Base-by-base conservation (phyloP, 208 protist genomes). In the Leishmania martiniquensis region DNA sequence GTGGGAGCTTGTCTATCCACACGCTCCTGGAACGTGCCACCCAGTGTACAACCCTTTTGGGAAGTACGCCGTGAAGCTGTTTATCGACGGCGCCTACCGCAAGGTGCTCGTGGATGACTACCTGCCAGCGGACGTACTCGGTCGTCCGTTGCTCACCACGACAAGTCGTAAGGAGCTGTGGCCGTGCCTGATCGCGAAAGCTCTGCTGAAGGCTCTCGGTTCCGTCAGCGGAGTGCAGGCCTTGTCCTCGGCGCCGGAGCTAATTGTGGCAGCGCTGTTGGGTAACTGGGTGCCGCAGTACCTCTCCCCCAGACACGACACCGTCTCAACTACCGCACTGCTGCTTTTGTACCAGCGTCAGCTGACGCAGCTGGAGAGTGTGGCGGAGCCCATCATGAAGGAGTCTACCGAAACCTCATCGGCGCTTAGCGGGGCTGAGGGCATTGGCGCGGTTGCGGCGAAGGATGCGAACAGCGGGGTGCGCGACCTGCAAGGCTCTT, bases 11-110 rank as follows among this genome's bases (percentile, higher is more conserved):
- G 89, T 98, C 29, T 87, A 97, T 81, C 93, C 93, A 2, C 91
- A 97, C 67, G 93, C 88, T 20, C 88, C 91, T 2, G 91, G 85
- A 6, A 95, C 92, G 22, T 90, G 82, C 54, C 92, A 97, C 68
- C 95, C 95, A 13, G 91, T 97, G 13, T 98, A 97, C 87, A 98
- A 98, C 78, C 95, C 95, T 1, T 87, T 87, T 63, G 95, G 95
- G 34, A 97, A 97, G 83, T 98, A 98, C 77, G 87, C 83, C 20
- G 95, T 98, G 77, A 94, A 93, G 83, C 86, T 98, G 20, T 98
- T 94, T 71, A 80, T 97, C 69, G 87, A 94, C 34, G 95, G 95
- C 6, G 86, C 88, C 20, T 97, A 89, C 76, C 89, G 95, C 74
- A 92, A 92, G 73, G 90, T 98, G 12, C 29, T 90, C 7, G 92